Evolutionary conservation across 2,329 filamentous ascomycete genomes (phyloP).

Genomic region (Diaporthe citriasiana): DNA sequence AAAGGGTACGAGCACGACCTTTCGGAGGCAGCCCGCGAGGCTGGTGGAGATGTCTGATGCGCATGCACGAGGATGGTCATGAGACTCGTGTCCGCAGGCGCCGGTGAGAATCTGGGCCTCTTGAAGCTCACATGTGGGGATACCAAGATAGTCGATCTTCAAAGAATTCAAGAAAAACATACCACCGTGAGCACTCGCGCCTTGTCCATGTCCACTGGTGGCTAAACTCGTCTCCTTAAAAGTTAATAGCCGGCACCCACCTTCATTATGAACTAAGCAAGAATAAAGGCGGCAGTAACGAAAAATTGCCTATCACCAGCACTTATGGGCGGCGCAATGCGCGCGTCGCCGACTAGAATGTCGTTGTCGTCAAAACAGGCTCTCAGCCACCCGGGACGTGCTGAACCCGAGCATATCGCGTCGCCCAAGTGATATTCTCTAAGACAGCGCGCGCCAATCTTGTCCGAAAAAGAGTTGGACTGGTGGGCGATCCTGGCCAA

Average conservation of each 20-base stretch:
- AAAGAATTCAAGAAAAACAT: background rate
- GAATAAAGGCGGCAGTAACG: background rate
- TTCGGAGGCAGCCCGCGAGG: constrained; percentile 1
- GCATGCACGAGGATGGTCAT: constrained; percentile 11
- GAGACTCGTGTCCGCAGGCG: background rate
- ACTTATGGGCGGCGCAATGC: background rate
- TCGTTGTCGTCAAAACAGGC: constrained; percentile 19
- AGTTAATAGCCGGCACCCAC: background rate
- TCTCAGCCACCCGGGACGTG: constrained; percentile 26
- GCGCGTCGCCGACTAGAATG: background rate
- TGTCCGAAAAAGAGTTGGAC: background rate
- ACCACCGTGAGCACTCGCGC: background rate
- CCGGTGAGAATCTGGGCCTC: background rate
- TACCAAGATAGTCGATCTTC: background rate
- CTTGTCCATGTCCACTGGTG: background rate
- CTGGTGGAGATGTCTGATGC: background rate
- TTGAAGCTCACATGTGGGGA: background rate
- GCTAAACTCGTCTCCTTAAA: too few species aligned
- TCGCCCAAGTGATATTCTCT: background rate
- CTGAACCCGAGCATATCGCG: constrained; percentile 4
- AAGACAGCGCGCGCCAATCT: background rate
- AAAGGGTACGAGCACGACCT: background rate
- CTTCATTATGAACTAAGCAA: background rate
- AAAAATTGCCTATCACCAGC: background rate
- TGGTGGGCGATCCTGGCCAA: constrained; percentile 1